Evolutionary conservation across 2,329 filamentous ascomycete genomes (phyloP), one percentile per base, ranked within the genome.

Genomic region (Magnaporthiopsis incrustans): DNA sequence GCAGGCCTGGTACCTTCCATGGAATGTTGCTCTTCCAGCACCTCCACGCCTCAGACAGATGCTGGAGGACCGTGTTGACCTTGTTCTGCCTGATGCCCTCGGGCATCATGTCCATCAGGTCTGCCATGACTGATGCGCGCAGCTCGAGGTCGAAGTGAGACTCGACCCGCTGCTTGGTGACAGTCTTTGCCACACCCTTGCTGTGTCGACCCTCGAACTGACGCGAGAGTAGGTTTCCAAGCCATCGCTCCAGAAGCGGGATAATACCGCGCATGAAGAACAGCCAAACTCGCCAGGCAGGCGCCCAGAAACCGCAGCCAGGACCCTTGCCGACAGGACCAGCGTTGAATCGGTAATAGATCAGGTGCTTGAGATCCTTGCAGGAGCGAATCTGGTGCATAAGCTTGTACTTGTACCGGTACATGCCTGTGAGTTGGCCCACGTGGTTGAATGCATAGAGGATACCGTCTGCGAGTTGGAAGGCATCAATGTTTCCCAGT

Each of bases 1-100:
- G 95, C 66, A 99, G 78, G 53, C 95, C 96, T 62, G 95, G 95
- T 3, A 99, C 95, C 80, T 99, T 99, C 95, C 95, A 99, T 0
- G 95, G 95, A 69, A 99, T 99, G 73, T 99, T 99, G 78, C 93
- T 97, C 88, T 99, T 99, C 95, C 95, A 99, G 80, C 95, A 99
- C 79, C 95, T 86, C 95, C 95, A 99, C 18, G 95, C 95, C 79
- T 99, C 95, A 0, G 94, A 98, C 57, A 99, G 79, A 82, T 99
- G 96, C 73, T 98, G 95, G 63, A 99, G 81, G 59, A 99, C 94
- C 1, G 93, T 97, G 76, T 99, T 97, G 76, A 99, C 92, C 79
- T 99, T 99, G 81, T 95, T 99, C 75, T 99, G 95, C 77, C 97
- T 97, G 79, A 99, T 98, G 69, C 95, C 95, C 75, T 99, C 96